Conservation (phyloP, 345 rosid species). For the Carallia pectinifolia region DNA sequence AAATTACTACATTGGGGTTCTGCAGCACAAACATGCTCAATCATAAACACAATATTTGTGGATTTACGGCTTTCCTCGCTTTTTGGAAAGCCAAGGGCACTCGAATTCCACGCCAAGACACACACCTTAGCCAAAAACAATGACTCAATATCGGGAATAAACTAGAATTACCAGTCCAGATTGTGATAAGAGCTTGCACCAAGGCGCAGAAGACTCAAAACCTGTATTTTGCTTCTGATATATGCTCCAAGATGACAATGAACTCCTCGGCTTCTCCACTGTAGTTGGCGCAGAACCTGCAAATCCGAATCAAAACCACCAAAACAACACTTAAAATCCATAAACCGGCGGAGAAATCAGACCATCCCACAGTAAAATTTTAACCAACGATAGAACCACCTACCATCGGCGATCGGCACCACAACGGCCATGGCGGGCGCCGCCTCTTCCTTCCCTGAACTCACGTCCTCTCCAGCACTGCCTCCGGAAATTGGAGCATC, state of each 20-base stretch:
- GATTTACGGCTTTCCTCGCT: background rate
- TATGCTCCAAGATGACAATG: conserved; percentile 43
- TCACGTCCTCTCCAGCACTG: conserved; percentile 23
- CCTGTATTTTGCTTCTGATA: conserved; percentile 43
- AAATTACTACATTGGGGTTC: conserved; percentile 57
- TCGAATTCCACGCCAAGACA: background rate
- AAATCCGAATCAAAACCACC: conserved; percentile 14
- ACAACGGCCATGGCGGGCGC: conserved; percentile 46
- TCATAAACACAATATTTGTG: background rate
- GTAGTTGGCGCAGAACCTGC: conserved; percentile 54
- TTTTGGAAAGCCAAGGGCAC: background rate
- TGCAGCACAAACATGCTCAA: conserved; percentile 31
- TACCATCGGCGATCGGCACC: conserved; percentile 67
- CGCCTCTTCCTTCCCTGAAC: conserved; percentile 47
- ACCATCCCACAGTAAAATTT: background rate
- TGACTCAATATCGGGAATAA: background rate
- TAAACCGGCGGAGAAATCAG: background rate
- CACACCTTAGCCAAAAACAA: background rate
- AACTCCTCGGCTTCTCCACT: conserved; percentile 53
- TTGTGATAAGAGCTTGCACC: conserved; percentile 79
- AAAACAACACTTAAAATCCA: conserved; percentile 1
- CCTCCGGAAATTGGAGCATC: conserved; percentile 49
- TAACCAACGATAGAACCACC: conserved; percentile 7
- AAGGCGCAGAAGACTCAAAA: conserved; percentile 45
- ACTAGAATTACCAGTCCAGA: conserved; percentile 55